Percentiles rank a stretch among this genome's conserved stretches.
Evolutionary conservation across 805 yeast genomes (phyloP).

Genomic region (Starmerella apis): DNA sequence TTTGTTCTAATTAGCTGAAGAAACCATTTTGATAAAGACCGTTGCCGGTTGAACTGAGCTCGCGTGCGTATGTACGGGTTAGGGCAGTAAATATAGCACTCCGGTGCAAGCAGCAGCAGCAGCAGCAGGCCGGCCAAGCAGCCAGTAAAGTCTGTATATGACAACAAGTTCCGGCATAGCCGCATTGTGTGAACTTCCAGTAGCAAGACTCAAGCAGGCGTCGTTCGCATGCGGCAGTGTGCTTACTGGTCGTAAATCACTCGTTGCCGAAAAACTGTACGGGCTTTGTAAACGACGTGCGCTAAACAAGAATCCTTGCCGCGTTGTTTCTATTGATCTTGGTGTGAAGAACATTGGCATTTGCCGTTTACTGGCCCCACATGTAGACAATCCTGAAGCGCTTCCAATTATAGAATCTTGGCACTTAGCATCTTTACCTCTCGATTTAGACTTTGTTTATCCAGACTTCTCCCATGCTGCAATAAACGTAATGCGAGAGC

Average conservation of each 20-base stretch:
- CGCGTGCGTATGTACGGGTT: background rate
- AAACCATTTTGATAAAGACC: too few species aligned
- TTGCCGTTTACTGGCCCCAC: conserved; percentile 19
- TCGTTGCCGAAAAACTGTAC: background rate
- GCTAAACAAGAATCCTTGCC: background rate
- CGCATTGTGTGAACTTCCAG: conserved; percentile 1
- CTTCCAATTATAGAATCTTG: conserved; percentile 12
- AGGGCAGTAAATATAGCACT: background rate
- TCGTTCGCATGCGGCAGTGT: conserved; percentile 6
- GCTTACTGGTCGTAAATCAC: conserved; percentile 7
- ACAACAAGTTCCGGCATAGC: background rate
- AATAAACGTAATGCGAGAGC: conserved; percentile 15
- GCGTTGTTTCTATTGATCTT: conserved; percentile 30
- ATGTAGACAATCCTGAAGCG: conserved; percentile 5
- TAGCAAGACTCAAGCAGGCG: background rate
- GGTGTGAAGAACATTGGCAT: conserved; percentile 31
- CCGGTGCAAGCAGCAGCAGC: background rate
- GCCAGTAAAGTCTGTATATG: too few species aligned
- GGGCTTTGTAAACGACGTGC: background rate
- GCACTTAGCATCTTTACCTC: conserved; percentile 12
- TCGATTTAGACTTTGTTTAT: conserved; percentile 21
- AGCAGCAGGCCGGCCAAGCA: background rate
- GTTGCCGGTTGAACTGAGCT: too few species aligned
- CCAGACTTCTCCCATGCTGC: conserved; percentile 28
- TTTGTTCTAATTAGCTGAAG: too few species aligned